These are phyloP conservation scores for Apiospora saccharicola DNA, from an alignment of 2,329 filamentous ascomycete genomes.

Conservation along the genomic window DNA sequence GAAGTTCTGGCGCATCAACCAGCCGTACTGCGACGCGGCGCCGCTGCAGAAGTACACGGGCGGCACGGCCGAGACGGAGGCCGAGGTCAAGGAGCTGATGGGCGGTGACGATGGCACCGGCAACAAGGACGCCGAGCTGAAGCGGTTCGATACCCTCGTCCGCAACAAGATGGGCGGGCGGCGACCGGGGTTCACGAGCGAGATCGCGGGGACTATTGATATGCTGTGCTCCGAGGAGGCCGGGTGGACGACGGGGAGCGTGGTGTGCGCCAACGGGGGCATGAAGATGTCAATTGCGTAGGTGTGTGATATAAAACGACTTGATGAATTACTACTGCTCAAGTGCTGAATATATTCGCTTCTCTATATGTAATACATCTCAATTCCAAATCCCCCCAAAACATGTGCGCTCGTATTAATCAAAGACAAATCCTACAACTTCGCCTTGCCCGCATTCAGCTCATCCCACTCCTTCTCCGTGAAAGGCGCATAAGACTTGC, in stretches of 20 bases:
- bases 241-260: conserved; percentile 35
- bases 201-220: conserved; percentile 33
- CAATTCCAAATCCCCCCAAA: not conserved
- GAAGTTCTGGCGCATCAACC: conserved; percentile 28
- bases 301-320: not conserved
- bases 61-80: not conserved
- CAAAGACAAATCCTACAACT: conserved; percentile 46
- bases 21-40: conserved; percentile 29
- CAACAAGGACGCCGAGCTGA: not conserved
- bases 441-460: conserved; percentile 53
- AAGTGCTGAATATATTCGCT: not conserved
- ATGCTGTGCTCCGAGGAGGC: conserved; percentile 34
- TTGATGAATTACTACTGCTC: not conserved
- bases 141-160: conserved; percentile 26
- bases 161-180: conserved; percentile 27
- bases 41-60: conserved; percentile 26
- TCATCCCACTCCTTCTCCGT: conserved; percentile 64
- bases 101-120: not conserved
- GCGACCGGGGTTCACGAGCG: conserved; percentile 27
- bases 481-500: conserved; percentile 66
- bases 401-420: not conserved
- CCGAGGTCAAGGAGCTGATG: not conserved
- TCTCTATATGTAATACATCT: not conserved
- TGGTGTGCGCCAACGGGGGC: conserved; percentile 34
- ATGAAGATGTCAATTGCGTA: conserved; percentile 31